These are phyloP conservation scores for Clonostachys solani DNA, from an alignment of 2,329 filamentous ascomycete species.

Conservation along the genomic window DNA sequence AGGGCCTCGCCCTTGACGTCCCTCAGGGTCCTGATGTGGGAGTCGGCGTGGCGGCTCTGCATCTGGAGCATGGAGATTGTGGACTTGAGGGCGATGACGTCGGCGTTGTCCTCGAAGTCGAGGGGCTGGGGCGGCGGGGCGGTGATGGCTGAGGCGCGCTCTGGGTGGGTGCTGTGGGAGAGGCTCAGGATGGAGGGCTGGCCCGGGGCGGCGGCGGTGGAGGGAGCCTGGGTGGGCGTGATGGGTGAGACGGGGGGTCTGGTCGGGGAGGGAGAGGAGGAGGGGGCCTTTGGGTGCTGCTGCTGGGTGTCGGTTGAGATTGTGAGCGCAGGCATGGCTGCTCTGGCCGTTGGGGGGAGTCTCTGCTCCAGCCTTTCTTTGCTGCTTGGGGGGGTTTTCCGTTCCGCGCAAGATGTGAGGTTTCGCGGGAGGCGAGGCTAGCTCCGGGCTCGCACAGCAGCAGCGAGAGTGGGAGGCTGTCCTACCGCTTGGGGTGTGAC, in stretches of 20 bases:
- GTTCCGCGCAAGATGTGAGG: no score
- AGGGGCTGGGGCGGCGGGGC: constrained; percentile 47
- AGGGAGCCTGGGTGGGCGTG: not conserved
- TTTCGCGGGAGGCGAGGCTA: no score
- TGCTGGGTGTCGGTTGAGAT: constrained; percentile 3
- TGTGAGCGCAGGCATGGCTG: constrained; percentile 4
- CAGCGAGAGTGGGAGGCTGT: no score
- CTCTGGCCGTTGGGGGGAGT: no score
- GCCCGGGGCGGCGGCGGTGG: constrained; percentile 14
- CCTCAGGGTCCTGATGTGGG: constrained; percentile 69
- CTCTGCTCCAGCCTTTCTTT: no score
- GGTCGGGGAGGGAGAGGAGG: constrained; percentile 3
- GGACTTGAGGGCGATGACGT: constrained; percentile 81
- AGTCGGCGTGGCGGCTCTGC: constrained; percentile 72
- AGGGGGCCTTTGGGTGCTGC: not conserved
- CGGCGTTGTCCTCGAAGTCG: constrained; percentile 65
- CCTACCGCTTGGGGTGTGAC: no score
- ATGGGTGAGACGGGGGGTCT: not conserved
- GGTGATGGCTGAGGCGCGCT: constrained; percentile 29
- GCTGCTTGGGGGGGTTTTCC: no score
- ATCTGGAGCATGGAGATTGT: constrained; percentile 85
- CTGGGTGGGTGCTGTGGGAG: constrained; percentile 38
- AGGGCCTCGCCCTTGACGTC: constrained; percentile 68
- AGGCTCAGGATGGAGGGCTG: constrained; percentile 19
- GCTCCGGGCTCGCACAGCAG: no score